Conservation (phyloP, 768 basidiomycete genomes). For the Boletus insuetus region DNA sequence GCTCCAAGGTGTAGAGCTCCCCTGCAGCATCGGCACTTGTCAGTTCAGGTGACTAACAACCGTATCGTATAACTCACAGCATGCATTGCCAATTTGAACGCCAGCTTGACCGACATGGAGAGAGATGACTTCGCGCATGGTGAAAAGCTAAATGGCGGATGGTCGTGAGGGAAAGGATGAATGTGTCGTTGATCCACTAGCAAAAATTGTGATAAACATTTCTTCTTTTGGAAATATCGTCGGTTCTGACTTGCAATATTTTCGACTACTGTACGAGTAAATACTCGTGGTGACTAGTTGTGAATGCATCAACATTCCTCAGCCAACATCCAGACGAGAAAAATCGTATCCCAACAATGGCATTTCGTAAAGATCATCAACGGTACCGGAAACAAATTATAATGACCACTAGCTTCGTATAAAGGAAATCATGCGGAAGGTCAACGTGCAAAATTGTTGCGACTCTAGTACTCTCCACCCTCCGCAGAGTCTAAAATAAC, state of each 20-base stretch:
- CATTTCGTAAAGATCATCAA: slow-evolving; percentile 38
- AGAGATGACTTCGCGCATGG: slow-evolving; percentile 93
- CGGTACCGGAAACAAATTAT: slow-evolving; percentile 27
- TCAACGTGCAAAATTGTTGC: slow-evolving; percentile 5
- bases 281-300: too few species aligned
- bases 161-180: slow-evolving; percentile 13
- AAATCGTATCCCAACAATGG: neutral
- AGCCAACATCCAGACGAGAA: too few species aligned
- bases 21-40: slow-evolving; percentile 43
- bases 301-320: too few species aligned
- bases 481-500: slow-evolving; percentile 51
- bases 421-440: slow-evolving; percentile 19
- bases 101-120: slow-evolving; percentile 97
- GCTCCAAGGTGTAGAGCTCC: slow-evolving; percentile 98
- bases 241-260: neutral
- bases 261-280: too few species aligned
- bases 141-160: slow-evolving; percentile 13
- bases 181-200: neutral
- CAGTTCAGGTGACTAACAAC: neutral
- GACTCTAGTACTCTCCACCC: slow-evolving; percentile 43
- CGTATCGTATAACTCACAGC: slow-evolving; percentile 59
- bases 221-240: slow-evolving; percentile 28
- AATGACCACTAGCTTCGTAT: slow-evolving; percentile 28
- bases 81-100: slow-evolving; percentile 92
- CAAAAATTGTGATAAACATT: slow-evolving; percentile 14